These are phyloP conservation scores for Ilyonectria destructans DNA, from an alignment of 2,329 filamentous ascomycete species.

Conservation along the genomic window DNA sequence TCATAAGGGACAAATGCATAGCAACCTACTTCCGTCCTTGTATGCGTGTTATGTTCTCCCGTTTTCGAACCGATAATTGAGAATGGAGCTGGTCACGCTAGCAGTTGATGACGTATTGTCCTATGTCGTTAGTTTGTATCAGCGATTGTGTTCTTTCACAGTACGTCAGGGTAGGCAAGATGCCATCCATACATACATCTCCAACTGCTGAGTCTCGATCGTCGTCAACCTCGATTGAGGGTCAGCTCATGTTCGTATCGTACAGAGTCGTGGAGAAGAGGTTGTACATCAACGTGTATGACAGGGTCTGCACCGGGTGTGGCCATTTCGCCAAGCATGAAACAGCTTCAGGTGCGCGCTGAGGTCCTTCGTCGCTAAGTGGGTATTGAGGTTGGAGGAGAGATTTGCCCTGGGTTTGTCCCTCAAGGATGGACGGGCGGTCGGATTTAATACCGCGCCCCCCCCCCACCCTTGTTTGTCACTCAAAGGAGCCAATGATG, in stretches of 20 bases:
- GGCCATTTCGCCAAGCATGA: slow-evolving; percentile 4
- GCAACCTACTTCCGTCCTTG: slow-evolving; percentile 24
- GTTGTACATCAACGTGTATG: not conserved
- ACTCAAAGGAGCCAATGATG: slow-evolving; percentile 5
- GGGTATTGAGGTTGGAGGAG: not conserved
- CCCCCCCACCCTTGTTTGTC: not conserved
- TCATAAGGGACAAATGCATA: no score
- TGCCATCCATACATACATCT: slow-evolving; percentile 8
- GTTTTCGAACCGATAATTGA: slow-evolving; percentile 29
- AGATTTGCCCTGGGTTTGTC: slow-evolving; percentile 3
- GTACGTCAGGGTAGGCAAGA: slow-evolving; percentile 2
- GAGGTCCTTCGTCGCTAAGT: slow-evolving; percentile 1
- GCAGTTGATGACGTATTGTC: slow-evolving; percentile 14
- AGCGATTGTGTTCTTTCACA: slow-evolving; percentile 2
- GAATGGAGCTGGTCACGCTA: slow-evolving; percentile 21
- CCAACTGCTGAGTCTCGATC: slow-evolving; percentile 19
- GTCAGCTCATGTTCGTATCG: slow-evolving; percentile 6
- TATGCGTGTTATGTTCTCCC: not conserved
- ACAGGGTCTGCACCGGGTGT: slow-evolving; percentile 7
- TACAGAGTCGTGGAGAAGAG: not conserved
- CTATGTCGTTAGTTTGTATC: not conserved
- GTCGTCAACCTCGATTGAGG: slow-evolving; percentile 6
- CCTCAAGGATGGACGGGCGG: slow-evolving; percentile 2
- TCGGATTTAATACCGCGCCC: not conserved
- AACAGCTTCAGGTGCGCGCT: slow-evolving; percentile 3